Conservation (phyloP, 768 basidiomycete genomes). For the Lentinus brumalis region DNA sequence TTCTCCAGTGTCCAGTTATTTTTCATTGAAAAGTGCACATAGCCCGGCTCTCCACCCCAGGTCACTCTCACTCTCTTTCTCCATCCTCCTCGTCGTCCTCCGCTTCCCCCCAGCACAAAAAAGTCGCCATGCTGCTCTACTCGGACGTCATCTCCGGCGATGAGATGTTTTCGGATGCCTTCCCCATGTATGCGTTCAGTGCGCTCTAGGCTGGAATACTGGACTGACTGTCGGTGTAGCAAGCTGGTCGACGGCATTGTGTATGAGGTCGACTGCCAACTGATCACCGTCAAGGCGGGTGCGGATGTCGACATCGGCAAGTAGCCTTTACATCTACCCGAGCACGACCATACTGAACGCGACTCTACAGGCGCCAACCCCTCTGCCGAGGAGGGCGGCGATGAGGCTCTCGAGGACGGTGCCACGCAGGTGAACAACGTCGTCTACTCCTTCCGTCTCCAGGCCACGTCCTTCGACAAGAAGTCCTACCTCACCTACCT, state of each 20-base stretch:
- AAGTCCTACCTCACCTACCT: slow-evolving; percentile 81
- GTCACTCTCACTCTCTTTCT: slow-evolving; percentile 24
- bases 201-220: not conserved
- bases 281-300: slow-evolving; percentile 71
- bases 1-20: slow-evolving; percentile 17
- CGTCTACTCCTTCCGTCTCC: slow-evolving; percentile 88
- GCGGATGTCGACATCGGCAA: slow-evolving; percentile 87
- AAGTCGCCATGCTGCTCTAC: slow-evolving; percentile 69
- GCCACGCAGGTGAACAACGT: slow-evolving; percentile 84
- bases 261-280: slow-evolving; percentile 83
- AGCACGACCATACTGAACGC: slow-evolving; percentile 8
- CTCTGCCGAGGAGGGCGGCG: slow-evolving; percentile 77
- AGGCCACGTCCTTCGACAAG: slow-evolving; percentile 83
- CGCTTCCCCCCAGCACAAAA: slow-evolving; percentile 13
- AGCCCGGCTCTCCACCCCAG: slow-evolving; percentile 8
- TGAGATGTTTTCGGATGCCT: slow-evolving; percentile 96
- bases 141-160: slow-evolving; percentile 72
- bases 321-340: slow-evolving; percentile 22
- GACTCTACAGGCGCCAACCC: slow-evolving; percentile 78
- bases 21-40: slow-evolving; percentile 20
- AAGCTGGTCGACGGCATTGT: slow-evolving; percentile 78
- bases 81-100: not conserved
- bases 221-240: slow-evolving; percentile 40
- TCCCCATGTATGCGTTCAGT: slow-evolving; percentile 62
- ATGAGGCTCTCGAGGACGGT: slow-evolving; percentile 82